Evolutionary conservation across 1,139 yeast genomes (phyloP).

Genomic region (Geotrichum reessii): DNA sequence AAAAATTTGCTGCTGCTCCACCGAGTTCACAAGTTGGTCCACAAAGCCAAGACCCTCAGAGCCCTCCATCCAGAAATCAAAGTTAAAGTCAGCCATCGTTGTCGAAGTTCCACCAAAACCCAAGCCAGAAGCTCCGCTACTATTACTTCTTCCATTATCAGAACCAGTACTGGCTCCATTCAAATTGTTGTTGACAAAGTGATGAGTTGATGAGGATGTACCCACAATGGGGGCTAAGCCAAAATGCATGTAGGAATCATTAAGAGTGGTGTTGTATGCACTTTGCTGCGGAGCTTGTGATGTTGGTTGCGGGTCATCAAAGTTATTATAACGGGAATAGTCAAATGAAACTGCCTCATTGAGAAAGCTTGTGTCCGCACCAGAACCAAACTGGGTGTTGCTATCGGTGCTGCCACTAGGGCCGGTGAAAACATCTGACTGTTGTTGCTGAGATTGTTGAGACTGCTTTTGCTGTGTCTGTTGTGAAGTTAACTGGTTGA

Average conservation of each 20-base stretch:
- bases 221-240: conserved; percentile 16
- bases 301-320: neutral
- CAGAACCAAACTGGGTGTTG: conserved; percentile 1
- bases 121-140: neutral
- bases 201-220: neutral
- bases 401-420: neutral
- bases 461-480: conserved; percentile 12
- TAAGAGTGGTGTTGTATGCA: neutral
- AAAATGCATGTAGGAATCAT: conserved; percentile 12
- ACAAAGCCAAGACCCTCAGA: conserved; percentile 78
- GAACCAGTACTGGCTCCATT: neutral
- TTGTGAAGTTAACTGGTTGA: conserved; percentile 5
- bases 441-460: conserved; percentile 7
- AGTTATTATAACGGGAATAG: neutral
- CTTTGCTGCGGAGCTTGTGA: neutral
- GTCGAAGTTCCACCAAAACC: neutral
- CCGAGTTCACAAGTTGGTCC: conserved; percentile 83
- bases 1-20: conserved; percentile 47
- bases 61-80: conserved; percentile 52
- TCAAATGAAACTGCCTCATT: neutral
- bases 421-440: neutral
- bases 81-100: conserved; percentile 26
- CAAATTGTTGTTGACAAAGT: neutral
- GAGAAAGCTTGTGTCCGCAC: neutral
- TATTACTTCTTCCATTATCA: neutral